Percentiles rank a stretch among this genome's conserved stretches.
Evolutionary conservation across 2,329 filamentous ascomycete species (phyloP).

Genomic region (Pseudogymnoascus sp.): DNA sequence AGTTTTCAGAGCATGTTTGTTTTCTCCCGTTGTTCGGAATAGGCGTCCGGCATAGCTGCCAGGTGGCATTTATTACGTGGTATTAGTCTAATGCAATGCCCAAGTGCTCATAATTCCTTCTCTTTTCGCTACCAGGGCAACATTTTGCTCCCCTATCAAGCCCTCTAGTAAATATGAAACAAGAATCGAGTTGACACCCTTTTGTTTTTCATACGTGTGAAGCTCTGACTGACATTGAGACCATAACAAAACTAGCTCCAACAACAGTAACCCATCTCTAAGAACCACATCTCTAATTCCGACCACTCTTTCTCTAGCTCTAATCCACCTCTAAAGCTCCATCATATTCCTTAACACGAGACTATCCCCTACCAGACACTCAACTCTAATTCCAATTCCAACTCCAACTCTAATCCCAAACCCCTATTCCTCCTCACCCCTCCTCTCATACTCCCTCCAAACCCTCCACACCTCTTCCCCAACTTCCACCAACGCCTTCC

Average conservation of each 20-base stretch:
- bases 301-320: neutral
- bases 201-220: neutral
- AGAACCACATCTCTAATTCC: neutral
- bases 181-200: neutral
- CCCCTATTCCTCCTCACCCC: conserved; percentile 1
- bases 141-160: neutral
- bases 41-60: neutral
- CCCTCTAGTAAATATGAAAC: neutral
- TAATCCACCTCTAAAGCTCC: neutral
- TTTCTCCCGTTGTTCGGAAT: neutral
- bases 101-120: neutral
- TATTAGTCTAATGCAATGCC: neutral
- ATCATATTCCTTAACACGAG: neutral
- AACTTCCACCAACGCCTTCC: conserved; percentile 17
- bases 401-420: too few relatives aligned
- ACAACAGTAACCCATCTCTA: neutral
- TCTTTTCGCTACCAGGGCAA: neutral
- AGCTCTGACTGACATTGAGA: neutral
- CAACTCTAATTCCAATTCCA: too few relatives aligned
- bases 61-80: neutral
- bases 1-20: neutral
- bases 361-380: neutral
- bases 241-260: neutral
- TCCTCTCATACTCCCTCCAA: conserved; percentile 21
- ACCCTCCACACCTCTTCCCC: conserved; percentile 17